Conservation (phyloP, 2,329 filamentous ascomycete species). For the Fusarium haematococcum region DNA sequence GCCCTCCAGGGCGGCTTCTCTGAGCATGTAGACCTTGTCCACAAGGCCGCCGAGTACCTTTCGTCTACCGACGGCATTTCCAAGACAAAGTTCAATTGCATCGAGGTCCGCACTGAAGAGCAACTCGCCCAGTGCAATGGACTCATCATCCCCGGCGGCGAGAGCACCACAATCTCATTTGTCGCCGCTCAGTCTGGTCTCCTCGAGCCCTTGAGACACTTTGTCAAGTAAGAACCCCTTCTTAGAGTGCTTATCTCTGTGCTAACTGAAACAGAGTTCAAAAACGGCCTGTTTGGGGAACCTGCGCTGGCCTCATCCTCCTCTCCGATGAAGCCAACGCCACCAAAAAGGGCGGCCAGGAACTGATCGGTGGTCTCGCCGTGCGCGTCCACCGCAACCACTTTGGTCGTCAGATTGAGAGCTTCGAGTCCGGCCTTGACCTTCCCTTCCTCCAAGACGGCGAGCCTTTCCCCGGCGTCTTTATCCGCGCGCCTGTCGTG, state of each 20-base stretch:
- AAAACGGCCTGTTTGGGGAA: conserved; percentile 91
- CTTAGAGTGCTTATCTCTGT: background rate
- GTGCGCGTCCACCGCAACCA: conserved; percentile 94
- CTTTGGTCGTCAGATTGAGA: conserved; percentile 93
- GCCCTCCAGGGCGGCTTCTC: conserved; percentile 93
- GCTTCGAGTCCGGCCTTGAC: conserved; percentile 81
- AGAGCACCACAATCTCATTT: conserved; percentile 93
- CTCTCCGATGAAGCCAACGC: conserved; percentile 89
- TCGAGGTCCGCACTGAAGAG: conserved; percentile 81
- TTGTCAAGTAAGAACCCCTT: conserved; percentile 79
- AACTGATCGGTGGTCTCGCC: conserved; percentile 90
- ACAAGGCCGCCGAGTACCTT: conserved; percentile 71
- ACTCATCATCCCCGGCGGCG: conserved; percentile 91
- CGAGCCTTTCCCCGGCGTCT: conserved; percentile 78
- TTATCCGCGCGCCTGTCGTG: conserved; percentile 94
- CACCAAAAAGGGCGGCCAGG: conserved; percentile 91
- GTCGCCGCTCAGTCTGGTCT: conserved; percentile 85
- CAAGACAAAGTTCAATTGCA: conserved; percentile 66
- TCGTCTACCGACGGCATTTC: conserved; percentile 39
- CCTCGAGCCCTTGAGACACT: conserved; percentile 85
- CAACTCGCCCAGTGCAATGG: conserved; percentile 82
- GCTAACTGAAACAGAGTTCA: conserved; percentile 65
- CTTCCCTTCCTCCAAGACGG: conserved; percentile 73
- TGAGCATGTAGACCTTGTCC: conserved; percentile 85
- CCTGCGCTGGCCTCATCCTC: conserved; percentile 93